Evolutionary conservation across 495 filamentous ascomycete species (phyloP).

Genomic region (Tuber umbilicatum): DNA sequence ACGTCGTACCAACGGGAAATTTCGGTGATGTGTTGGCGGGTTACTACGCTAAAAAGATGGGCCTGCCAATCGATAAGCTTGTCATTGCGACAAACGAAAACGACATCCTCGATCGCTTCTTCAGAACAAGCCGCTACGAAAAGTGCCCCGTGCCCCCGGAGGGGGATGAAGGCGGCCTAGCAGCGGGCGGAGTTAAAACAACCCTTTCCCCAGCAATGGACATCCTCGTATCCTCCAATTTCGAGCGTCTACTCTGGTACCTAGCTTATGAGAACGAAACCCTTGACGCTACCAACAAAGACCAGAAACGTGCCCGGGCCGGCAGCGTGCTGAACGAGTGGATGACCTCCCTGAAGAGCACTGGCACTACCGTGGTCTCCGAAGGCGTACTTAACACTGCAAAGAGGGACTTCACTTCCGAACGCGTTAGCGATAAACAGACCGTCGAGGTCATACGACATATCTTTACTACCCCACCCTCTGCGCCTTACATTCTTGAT

Average conservation of each 20-base stretch:
- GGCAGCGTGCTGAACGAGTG: slow-evolving; percentile 62
- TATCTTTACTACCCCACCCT: slow-evolving; percentile 50
- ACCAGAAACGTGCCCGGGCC: slow-evolving; percentile 55
- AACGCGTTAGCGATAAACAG: slow-evolving; percentile 72
- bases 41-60: slow-evolving; percentile 86
- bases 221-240: slow-evolving; percentile 89
- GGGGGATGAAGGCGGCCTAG: slow-evolving; percentile 53
- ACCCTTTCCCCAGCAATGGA: slow-evolving; percentile 93
- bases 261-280: slow-evolving; percentile 60
- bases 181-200: slow-evolving; percentile 66
- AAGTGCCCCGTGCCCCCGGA: slow-evolving; percentile 58
- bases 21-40: slow-evolving; percentile 95
- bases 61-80: slow-evolving; percentile 74
- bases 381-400: slow-evolving; percentile 59
- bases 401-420: slow-evolving; percentile 64
- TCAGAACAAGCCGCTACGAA: slow-evolving; percentile 72
- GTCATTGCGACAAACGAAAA: slow-evolving; percentile 89
- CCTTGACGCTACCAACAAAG: slow-evolving; percentile 40
- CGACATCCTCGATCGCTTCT: slow-evolving; percentile 81
- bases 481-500: slow-evolving; percentile 70
- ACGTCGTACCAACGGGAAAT: slow-evolving; percentile 85
- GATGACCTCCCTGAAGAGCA: slow-evolving; percentile 66
- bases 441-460: slow-evolving; percentile 66
- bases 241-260: slow-evolving; percentile 95
- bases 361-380: slow-evolving; percentile 74